phyloP scores from a whole-genome alignment of 1,284 basidiomycete species.

The Cyathus pygmaeus region DNA sequence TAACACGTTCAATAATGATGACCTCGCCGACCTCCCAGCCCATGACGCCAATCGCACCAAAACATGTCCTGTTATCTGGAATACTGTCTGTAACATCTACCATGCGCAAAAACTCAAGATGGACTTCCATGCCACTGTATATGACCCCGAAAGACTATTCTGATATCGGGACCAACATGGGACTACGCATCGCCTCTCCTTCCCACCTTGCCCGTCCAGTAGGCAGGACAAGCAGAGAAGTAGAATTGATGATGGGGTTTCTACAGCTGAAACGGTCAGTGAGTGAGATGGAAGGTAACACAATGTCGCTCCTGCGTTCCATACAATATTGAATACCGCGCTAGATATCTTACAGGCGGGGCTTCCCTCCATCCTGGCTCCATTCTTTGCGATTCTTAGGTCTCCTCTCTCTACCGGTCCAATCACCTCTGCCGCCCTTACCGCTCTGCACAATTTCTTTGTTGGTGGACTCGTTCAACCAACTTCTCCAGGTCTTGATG shows the following conservation, averaged over 20 bases:
- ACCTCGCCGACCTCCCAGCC: constrained; percentile 7
- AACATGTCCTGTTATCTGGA: constrained; percentile 88
- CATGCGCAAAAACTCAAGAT: constrained; percentile 98
- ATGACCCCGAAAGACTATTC: constrained; percentile 70
- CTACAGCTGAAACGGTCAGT: constrained; percentile 85
- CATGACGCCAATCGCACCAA: constrained; percentile 56
- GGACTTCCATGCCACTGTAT: constrained; percentile 79
- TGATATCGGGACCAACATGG: constrained; percentile 76
- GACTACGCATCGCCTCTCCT: constrained; percentile 69
- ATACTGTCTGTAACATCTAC: constrained; percentile 91
- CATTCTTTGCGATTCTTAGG: constrained; percentile 93
- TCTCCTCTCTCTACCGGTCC: constrained; percentile 94
- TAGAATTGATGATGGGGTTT: constrained; percentile 91
- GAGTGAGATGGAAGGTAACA: constrained; percentile 74
- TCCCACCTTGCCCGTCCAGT: constrained; percentile 48
- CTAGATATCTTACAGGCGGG: constrained; percentile 69
- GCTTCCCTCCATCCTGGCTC: constrained; percentile 74
- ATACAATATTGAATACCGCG: constrained; percentile 13
- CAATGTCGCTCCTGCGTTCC: too few species aligned
- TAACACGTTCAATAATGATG: constrained; percentile 18
- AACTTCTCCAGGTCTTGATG: constrained; percentile 60
- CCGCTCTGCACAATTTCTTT: constrained; percentile 90
- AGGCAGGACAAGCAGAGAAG: constrained; percentile 67
- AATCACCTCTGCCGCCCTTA: constrained; percentile 90
- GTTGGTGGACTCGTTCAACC: constrained; percentile 77